These are phyloP conservation scores for Wickerhamomyces chaumierensis DNA, from an alignment of 805 yeast species.

Conservation along the genomic window DNA sequence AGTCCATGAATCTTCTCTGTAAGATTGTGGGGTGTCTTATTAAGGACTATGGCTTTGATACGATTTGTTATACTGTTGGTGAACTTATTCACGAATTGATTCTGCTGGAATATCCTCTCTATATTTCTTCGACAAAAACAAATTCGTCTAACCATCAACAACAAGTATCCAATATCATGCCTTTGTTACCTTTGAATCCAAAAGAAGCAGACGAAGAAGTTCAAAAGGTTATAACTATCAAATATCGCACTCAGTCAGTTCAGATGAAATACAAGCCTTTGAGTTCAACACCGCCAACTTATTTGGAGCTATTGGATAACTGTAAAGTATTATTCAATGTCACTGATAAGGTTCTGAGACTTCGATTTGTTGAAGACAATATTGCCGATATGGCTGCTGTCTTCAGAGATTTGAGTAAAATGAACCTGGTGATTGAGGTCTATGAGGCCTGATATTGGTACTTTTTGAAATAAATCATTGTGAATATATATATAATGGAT, in stretches of 20 bases:
- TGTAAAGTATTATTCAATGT: constrained; percentile 52
- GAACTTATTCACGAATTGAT: constrained; percentile 57
- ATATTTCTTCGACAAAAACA: constrained; percentile 12
- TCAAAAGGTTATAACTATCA: constrained; percentile 31
- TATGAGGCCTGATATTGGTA: constrained; percentile 12
- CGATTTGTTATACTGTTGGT: constrained; percentile 49
- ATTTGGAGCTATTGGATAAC: constrained; percentile 67
- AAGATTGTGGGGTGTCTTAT: constrained; percentile 59
- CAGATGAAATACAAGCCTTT: constrained; percentile 54
- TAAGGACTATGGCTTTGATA: constrained; percentile 74
- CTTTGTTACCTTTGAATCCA: constrained; percentile 22
- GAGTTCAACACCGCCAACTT: constrained; percentile 71
- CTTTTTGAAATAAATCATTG: not conserved
- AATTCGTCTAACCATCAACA: constrained; percentile 16
- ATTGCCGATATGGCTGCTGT: constrained; percentile 8
- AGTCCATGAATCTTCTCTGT: constrained; percentile 43
- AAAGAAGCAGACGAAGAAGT: constrained; percentile 24
- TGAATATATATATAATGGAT: too few relatives aligned
- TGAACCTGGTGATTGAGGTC: constrained; percentile 9
- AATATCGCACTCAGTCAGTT: constrained; percentile 42
- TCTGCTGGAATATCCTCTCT: constrained; percentile 53
- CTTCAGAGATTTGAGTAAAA: constrained; percentile 10
- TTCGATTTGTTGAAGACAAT: constrained; percentile 10
- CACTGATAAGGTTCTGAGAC: constrained; percentile 8
- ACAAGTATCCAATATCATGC: constrained; percentile 15